Evolutionary conservation across 441 rosid genomes (phyloP).

Genomic region (Eutrema salsugineum): DNA sequence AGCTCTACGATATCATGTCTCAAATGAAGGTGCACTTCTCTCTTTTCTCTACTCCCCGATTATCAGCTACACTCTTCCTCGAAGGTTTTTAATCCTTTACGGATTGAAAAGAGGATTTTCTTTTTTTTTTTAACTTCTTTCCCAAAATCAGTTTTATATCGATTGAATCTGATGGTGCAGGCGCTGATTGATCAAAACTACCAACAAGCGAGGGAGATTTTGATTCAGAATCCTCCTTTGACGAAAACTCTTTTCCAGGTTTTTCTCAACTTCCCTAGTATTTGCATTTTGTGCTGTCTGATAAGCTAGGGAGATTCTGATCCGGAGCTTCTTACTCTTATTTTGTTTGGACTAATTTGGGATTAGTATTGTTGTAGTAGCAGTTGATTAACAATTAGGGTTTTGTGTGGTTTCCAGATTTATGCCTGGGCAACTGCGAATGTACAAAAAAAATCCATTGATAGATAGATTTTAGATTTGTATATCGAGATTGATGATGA

Average conservation of each 20-base stretch:
- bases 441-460: not conserved
- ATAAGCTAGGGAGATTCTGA: not conserved
- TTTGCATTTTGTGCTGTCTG: not conserved
- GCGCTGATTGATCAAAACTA: slow-evolving; percentile 86
- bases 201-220: slow-evolving; percentile 79
- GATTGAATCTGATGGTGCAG: slow-evolving; percentile 33
- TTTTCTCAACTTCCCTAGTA: not conserved
- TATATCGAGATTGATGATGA: slow-evolving; percentile 7
- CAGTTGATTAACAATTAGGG: slow-evolving; percentile 8
- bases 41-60: not conserved
- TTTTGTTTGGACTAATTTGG: not conserved
- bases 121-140: not conserved
- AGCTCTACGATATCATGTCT: slow-evolving; percentile 88
- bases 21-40: slow-evolving; percentile 72
- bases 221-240: slow-evolving; percentile 81
- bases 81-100: not conserved
- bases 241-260: slow-evolving; percentile 98
- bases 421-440: not conserved
- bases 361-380: not conserved
- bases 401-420: slow-evolving; percentile 7
- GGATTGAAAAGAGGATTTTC: not conserved
- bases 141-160: not conserved
- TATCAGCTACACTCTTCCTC: not conserved
- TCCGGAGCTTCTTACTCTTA: not conserved
- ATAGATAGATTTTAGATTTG: not conserved